Evolutionary conservation across 805 yeast species (phyloP), one percentile per base, ranked within the genome.

Genomic region (Candida sithepensis): DNA sequence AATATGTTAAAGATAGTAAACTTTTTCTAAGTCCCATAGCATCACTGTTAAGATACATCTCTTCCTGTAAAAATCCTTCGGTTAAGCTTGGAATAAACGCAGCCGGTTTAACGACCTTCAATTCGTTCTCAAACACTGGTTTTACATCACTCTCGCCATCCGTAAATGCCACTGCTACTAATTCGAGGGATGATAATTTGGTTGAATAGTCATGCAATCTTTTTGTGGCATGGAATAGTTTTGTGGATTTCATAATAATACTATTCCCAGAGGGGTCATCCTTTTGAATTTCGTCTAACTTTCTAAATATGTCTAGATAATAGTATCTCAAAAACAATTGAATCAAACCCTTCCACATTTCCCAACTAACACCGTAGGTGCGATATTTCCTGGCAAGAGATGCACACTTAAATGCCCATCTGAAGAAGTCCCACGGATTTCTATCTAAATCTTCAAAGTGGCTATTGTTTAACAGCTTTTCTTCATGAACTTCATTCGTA

Each of bases 401-500:
- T 2, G 67, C 55, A 43, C 67, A 63, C 22, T 55, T 55, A 28
- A 66, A 48, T 0, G 63, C 65, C 70, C 69, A 67, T 26, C 53
- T 42, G 12, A 63, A 55, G 1, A 59, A 65, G 3, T 47, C 49
- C 66, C 69, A 60, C 2, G 63, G 51, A 16, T 42, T 53, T 3
- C 51, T 54, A 12, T 49, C 36, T 14, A 64, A 41, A 3, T 52
- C 47, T 42, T 60, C 62, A 37, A 66, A 55, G 42, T 65, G 53
- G 20, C 54, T 55, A 39, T 64, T 60, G 40, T 45, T 51, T 20
- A 66, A 40, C 9, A 34, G 19, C 6, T 34, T 34, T 8, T n/a
- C 21, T 16, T 34, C 12, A 16, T 34, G 21, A 16, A 34, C 16
- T 7, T 34, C 38, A 34, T 16, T 18, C 5, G 38, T 34, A 16